phyloP scores from a whole-genome alignment of 2,329 filamentous ascomycete species.

The Aspergillus nomiae region DNA sequence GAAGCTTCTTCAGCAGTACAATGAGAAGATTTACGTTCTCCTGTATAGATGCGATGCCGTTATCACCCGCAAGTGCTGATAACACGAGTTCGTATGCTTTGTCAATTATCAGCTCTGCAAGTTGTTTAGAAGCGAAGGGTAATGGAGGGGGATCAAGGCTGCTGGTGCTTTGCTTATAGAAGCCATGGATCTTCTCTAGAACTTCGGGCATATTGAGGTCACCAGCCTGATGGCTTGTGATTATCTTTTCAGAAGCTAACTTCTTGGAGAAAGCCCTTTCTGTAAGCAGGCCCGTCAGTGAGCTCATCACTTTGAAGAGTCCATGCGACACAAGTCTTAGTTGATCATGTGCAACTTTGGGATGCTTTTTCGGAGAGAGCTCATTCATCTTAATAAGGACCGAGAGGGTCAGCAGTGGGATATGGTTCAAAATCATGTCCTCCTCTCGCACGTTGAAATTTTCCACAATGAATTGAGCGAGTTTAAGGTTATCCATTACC shows the following conservation, averaged over 20 bases:
- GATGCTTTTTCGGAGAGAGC: conserved; percentile 22
- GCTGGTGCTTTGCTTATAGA: conserved; percentile 71
- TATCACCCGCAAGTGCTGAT: conserved; percentile 30
- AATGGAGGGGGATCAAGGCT: conserved; percentile 64
- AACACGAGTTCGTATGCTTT: conserved; percentile 53
- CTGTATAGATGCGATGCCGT: conserved; percentile 50
- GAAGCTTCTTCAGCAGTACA: conserved; percentile 45
- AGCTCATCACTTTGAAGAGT: conserved; percentile 33
- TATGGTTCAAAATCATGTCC: conserved; percentile 88
- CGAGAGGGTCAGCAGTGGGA: conserved; percentile 73
- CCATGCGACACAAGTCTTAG: conserved; percentile 24
- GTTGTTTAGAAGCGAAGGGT: conserved; percentile 59
- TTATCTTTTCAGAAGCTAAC: conserved; percentile 25
- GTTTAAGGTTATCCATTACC: conserved; percentile 62
- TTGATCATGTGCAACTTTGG: conserved; percentile 16
- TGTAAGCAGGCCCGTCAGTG: conserved; percentile 47
- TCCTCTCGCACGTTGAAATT: conserved; percentile 95
- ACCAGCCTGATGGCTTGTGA: conserved; percentile 12
- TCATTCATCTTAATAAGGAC: conserved; percentile 54
- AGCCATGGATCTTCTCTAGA: conserved; percentile 62
- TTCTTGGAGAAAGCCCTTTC: conserved; percentile 54
- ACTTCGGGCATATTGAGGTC: conserved; percentile 45
- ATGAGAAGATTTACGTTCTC: conserved; percentile 63
- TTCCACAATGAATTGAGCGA: conserved; percentile 78
- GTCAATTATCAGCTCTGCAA: conserved; percentile 65